Evolutionary conservation across 805 yeast species (phyloP).

Genomic region (Pachysolen tannophilus): DNA sequence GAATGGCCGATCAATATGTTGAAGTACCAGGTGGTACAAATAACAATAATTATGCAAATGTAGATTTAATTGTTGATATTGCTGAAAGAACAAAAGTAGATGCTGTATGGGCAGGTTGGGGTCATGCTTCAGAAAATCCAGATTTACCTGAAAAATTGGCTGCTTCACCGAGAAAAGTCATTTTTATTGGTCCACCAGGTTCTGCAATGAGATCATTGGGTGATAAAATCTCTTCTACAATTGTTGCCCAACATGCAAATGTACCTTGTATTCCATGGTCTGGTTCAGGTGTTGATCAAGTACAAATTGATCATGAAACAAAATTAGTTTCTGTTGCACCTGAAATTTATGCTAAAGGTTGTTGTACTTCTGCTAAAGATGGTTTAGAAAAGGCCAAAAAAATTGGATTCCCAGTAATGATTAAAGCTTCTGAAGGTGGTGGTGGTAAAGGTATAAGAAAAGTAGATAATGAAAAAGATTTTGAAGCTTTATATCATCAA

Average conservation of each 20-base stretch:
- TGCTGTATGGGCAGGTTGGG: conserved; percentile 99
- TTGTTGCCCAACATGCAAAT: conserved; percentile 97
- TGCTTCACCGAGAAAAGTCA: conserved; percentile 80
- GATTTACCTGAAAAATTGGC: conserved; percentile 88
- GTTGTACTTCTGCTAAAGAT: conserved; percentile 79
- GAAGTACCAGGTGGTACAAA: conserved; percentile 99
- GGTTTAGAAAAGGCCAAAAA: conserved; percentile 78
- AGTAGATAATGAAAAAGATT: conserved; percentile 79
- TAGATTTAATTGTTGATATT: conserved; percentile 90
- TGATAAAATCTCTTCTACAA: conserved; percentile 95
- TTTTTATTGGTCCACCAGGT: conserved; percentile 98
- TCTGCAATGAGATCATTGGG: conserved; percentile 99
- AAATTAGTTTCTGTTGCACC: conserved; percentile 87
- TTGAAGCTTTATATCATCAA: conserved; percentile 71
- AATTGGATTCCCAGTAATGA: conserved; percentile 98
- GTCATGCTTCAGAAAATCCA: conserved; percentile 99
- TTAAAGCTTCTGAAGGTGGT: conserved; percentile 99
- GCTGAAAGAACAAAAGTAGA: conserved; percentile 96
- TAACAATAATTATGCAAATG: conserved; percentile 97
- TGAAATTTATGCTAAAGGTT: conserved; percentile 78
- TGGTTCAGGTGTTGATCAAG: conserved; percentile 93
- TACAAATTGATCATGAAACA: conserved; percentile 55
- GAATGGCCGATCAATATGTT: conserved; percentile 98
- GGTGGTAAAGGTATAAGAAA: conserved; percentile 99
- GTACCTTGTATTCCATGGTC: conserved; percentile 99